A percentile compares a stretch with the other conserved stretches of the same genome.
phyloP scores from a whole-genome alignment of 495 filamentous ascomycete species.

The Lepidopterella palustris region DNA sequence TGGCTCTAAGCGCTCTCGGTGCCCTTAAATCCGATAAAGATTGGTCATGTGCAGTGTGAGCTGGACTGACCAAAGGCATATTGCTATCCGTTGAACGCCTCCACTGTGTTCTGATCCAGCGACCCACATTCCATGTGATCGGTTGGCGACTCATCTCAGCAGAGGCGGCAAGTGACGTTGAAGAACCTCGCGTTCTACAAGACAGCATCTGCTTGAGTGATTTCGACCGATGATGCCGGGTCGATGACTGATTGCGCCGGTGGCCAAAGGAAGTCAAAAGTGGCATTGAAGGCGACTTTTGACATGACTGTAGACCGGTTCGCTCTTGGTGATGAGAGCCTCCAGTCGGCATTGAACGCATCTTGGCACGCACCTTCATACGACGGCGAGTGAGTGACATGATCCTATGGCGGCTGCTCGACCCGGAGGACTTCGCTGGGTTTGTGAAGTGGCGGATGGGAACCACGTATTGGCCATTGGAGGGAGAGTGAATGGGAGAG shows the following conservation, averaged over 20 bases:
- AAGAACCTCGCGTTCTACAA: too few relatives aligned
- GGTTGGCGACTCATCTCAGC: too few relatives aligned
- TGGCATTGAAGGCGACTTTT: background rate
- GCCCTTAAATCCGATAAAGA: background rate
- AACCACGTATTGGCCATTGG: constrained; percentile 18
- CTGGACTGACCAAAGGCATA: too few relatives aligned
- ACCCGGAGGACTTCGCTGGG: background rate
- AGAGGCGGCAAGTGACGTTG: too few relatives aligned
- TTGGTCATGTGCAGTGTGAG: too few relatives aligned
- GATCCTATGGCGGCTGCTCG: constrained; percentile 7
- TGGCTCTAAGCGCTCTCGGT: background rate
- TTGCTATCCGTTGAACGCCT: too few relatives aligned
- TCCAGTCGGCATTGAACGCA: constrained; percentile 24
- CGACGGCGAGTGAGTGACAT: constrained; percentile 17
- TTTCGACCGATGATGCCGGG: too few relatives aligned
- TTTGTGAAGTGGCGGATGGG: constrained; percentile 11
- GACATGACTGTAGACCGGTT: background rate
- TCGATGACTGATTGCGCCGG: too few relatives aligned
- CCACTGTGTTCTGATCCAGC: too few relatives aligned
- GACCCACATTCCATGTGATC: too few relatives aligned
- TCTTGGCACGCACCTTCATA: constrained; percentile 19
- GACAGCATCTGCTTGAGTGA: too few relatives aligned
- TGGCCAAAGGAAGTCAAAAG: background rate
- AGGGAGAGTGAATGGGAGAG: background rate
- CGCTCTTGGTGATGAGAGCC: background rate